These are phyloP conservation scores for Ceratocystis lukuohia DNA, from an alignment of 2,329 filamentous ascomycete genomes.

Conservation along the genomic window DNA sequence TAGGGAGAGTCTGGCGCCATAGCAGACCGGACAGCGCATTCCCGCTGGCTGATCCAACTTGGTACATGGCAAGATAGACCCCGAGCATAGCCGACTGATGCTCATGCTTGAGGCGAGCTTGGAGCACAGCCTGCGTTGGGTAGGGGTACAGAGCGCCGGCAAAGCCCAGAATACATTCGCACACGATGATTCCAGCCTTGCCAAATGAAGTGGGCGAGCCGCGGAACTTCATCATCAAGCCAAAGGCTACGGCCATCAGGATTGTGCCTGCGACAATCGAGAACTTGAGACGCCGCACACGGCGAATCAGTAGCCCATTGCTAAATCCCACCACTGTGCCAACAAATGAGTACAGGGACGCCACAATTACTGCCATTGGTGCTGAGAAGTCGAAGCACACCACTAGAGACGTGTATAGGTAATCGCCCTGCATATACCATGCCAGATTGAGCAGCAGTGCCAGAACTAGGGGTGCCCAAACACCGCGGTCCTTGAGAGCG, in stretches of 20 bases:
- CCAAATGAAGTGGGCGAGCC: constrained; percentile 33
- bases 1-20: constrained; percentile 45
- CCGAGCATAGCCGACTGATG: constrained; percentile 51
- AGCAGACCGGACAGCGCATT: constrained; percentile 47
- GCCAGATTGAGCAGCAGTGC: constrained; percentile 41
- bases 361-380: constrained; percentile 43
- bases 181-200: constrained; percentile 45
- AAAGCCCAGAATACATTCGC: constrained; percentile 48
- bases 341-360: constrained; percentile 42
- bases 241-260: constrained; percentile 52
- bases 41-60: constrained; percentile 47
- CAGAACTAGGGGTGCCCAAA: constrained; percentile 50
- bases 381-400: constrained; percentile 48
- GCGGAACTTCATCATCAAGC: constrained; percentile 49
- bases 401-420: constrained; percentile 47
- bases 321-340: constrained; percentile 45
- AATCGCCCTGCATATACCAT: constrained; percentile 55
- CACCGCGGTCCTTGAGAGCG: constrained; percentile 47
- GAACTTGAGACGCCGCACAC: constrained; percentile 45
- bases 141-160: constrained; percentile 49
- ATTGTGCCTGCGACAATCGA: constrained; percentile 48
- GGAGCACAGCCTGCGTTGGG: constrained; percentile 34
- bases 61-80: constrained; percentile 48
- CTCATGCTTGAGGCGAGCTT: constrained; percentile 32
- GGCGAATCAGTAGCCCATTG: constrained; percentile 43